Evolutionary conservation across 192 early-diverging fungal species (phyloP).

Genomic region (Geranomyces michiganensis): DNA sequence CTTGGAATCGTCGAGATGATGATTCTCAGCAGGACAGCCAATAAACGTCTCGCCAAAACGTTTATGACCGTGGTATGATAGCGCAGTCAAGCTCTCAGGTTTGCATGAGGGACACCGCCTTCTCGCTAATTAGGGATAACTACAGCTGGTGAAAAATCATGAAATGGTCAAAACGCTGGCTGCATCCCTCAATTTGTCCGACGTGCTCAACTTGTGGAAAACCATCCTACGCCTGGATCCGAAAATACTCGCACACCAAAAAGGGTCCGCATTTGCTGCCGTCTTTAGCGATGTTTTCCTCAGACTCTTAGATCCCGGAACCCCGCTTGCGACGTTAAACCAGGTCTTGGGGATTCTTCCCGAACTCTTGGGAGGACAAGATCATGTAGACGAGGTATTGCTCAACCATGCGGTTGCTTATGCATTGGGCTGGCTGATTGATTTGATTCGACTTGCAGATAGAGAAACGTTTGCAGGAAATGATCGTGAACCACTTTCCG

Average conservation of each 20-base stretch:
- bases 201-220: constrained; percentile 51
- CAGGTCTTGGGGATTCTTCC: constrained; percentile 20
- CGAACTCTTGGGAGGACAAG: neutral
- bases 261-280: neutral
- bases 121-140: neutral
- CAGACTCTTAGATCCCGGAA: neutral
- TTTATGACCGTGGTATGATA: neutral
- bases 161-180: neutral
- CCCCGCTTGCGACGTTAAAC: neutral
- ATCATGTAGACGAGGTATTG: constrained; percentile 13
- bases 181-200: neutral
- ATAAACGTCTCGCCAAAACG: neutral
- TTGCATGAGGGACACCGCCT: neutral
- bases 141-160: constrained; percentile 1
- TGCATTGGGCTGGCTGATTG: neutral
- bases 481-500: constrained; percentile 57
- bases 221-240: constrained; percentile 43
- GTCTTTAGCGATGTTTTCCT: neutral
- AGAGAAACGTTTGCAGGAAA: constrained; percentile 46
- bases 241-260: neutral
- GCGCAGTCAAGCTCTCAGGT: too few species aligned
- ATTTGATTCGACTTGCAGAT: constrained; percentile 35
- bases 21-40: neutral
- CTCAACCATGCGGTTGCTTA: neutral
- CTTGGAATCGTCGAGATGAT: constrained; percentile 30